Percentiles rank a stretch among this genome's conserved stretches.
These are phyloP conservation scores for Cystobasidium slooffiae DNA, from an alignment of 1,284 basidiomycete genomes.

Conservation along the genomic window DNA sequence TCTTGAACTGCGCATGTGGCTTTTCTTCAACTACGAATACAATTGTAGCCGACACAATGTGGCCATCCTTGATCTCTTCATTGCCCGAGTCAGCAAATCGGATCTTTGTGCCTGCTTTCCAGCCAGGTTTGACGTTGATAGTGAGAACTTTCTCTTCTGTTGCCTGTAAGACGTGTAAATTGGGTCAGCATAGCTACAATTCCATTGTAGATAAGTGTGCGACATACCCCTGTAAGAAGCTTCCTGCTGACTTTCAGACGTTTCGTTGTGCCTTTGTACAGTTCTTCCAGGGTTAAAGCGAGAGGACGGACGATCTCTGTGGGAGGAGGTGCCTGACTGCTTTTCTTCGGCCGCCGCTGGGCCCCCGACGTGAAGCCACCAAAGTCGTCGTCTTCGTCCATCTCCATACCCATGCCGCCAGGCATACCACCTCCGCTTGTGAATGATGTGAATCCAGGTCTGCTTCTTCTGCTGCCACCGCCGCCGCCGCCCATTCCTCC, in stretches of 20 bases:
- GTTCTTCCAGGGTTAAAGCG: constrained; percentile 83
- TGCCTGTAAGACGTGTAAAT: neutral
- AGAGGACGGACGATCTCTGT: constrained; percentile 80
- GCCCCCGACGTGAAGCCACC: constrained; percentile 53
- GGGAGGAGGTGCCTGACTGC: constrained; percentile 58
- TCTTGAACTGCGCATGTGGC: constrained; percentile 70
- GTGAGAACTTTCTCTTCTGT: constrained; percentile 59
- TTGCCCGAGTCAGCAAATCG: constrained; percentile 86
- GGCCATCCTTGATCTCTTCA: constrained; percentile 65
- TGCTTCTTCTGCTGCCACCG: constrained; percentile 25
- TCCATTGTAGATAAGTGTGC: neutral
- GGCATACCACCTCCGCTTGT: constrained; percentile 44
- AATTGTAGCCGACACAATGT: constrained; percentile 37
- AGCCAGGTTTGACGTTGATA: constrained; percentile 76
- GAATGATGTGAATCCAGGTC: constrained; percentile 15
- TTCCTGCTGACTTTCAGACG: constrained; percentile 76
- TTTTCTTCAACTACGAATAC: constrained; percentile 84
- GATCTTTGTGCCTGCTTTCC: constrained; percentile 79
- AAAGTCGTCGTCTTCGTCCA: constrained; percentile 48
- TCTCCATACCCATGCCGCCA: constrained; percentile 50
- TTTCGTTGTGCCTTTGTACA: constrained; percentile 87
- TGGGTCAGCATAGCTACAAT: neutral
- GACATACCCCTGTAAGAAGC: constrained; percentile 39
- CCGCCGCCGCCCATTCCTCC: constrained; percentile 44
- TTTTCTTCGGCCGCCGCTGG: constrained; percentile 61